Base-by-base conservation (phyloP, 257 asterid species). In the Coffea eugenioides region DNA sequence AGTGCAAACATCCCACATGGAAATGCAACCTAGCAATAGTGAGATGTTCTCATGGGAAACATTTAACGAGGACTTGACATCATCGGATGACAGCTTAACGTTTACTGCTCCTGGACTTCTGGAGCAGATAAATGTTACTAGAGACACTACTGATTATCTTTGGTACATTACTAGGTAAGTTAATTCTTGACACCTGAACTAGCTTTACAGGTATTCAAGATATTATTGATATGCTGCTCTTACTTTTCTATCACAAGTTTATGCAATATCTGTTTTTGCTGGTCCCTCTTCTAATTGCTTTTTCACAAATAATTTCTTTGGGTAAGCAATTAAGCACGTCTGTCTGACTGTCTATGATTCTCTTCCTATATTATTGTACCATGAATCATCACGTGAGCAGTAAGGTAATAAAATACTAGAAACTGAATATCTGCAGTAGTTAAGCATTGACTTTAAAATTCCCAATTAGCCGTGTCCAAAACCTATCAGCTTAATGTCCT, bases 91-190 rank as follows among this genome's bases (percentile, higher is more conserved):
- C 80, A 73, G 93, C 80, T 85, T 96, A 72, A 69, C 97, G n/a
- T 92, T 96, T 80, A 85, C 97, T 0, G 81, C 94, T 20, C 74
- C 69, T 41, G 98, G 98, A 69, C 97, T 96, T 79, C 71, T 96
- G 87, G 99, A 96, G 80, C 99, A 96, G 84, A 86, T 94, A 79
- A 96, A 96, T 83, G 97, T 91, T 73, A 96, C 99, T 3, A 89
- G 97, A 86, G 99, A 96, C 82, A 64, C 90, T 31, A 91, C 92
- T 81, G 99, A 96, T 90, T 94, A 94, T 77, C 93, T 96, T 61
- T 83, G 86, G 86, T 83, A 83, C 77, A 83, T 69, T 20, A 83
- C 82, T 5, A 80, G 74, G 86, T 83, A 56, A 83, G 83, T 68
- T 4, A 71, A 43, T 49, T 23, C 31, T 18, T 25, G 46, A 66